These are phyloP conservation scores for Mollisiaceae sp. DNA, from an alignment of 2,329 filamentous ascomycete genomes.

Conservation along the genomic window DNA sequence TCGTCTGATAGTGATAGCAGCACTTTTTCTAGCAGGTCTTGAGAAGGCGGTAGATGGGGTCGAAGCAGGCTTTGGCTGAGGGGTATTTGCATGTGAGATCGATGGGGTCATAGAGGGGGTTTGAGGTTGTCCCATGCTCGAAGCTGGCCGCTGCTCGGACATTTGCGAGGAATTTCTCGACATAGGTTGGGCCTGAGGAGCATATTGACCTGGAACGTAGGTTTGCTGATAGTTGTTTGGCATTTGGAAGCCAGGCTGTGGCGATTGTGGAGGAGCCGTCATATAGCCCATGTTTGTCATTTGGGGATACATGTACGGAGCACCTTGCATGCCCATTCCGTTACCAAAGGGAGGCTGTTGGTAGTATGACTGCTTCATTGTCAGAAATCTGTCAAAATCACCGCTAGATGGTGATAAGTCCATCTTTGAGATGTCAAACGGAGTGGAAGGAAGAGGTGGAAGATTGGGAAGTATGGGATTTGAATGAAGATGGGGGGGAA, in stretches of 20 bases:
- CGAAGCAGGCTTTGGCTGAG: conserved; percentile 53
- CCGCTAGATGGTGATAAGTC: conserved; percentile 73
- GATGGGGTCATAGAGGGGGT: conserved; percentile 41
- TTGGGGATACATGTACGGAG: conserved; percentile 49
- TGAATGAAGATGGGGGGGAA: conserved; percentile 31
- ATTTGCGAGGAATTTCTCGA: conserved; percentile 83
- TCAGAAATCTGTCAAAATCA: conserved; percentile 66
- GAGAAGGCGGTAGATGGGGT: conserved; percentile 46
- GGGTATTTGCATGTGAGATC: conserved; percentile 58
- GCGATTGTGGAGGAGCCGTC: conserved; percentile 49
- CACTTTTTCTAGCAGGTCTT: conserved; percentile 59
- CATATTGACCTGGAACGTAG: conserved; percentile 44
- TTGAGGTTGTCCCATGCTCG: conserved; percentile 44
- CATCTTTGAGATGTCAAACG: conserved; percentile 43
- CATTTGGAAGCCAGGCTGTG: conserved; percentile 50
- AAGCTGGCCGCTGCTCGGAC: conserved; percentile 63
- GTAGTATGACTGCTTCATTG: conserved; percentile 67
- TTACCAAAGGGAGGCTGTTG: conserved; percentile 57
- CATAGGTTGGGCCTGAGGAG: conserved; percentile 67
- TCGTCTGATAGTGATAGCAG: conserved; percentile 84
- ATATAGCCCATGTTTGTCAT: conserved; percentile 59
- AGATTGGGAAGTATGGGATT: conserved; percentile 20
- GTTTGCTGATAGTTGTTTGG: conserved; percentile 42
- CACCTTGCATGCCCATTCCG: conserved; percentile 46
- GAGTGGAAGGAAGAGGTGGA: conserved; percentile 40